A percentile compares a stretch with the other conserved stretches of the same genome.
phyloP scores from a whole-genome alignment of 257 asterid species.

The Misopates orontium region DNA sequence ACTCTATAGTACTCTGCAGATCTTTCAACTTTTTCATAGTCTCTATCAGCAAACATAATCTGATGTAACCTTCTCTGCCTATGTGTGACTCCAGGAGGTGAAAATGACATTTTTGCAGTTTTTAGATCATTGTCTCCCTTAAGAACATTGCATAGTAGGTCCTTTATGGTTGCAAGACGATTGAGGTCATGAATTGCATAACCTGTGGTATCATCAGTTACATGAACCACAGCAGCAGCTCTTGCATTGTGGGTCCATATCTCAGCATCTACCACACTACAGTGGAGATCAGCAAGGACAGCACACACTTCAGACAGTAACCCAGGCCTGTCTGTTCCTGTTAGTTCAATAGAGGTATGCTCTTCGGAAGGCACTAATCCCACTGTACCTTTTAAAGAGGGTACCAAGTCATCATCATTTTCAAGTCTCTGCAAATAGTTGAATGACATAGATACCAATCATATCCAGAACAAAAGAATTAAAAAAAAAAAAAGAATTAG shows the following conservation, averaged over 20 bases:
- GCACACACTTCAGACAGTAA: constrained; percentile 79
- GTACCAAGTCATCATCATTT: constrained; percentile 46
- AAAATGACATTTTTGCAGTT: constrained; percentile 60
- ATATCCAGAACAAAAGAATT: not conserved
- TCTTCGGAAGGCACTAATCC: constrained; percentile 72
- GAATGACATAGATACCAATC: constrained; percentile 13
- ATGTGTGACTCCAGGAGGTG: constrained; percentile 69
- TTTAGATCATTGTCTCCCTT: constrained; percentile 56
- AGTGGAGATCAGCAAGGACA: constrained; percentile 67
- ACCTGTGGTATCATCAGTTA: constrained; percentile 49
- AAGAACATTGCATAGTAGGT: constrained; percentile 56
- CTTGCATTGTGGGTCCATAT: constrained; percentile 78
- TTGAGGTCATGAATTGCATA: constrained; percentile 63
- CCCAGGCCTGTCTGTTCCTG: constrained; percentile 82
- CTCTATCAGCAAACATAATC: constrained; percentile 84
- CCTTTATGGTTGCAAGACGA: constrained; percentile 53
- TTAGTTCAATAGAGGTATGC: constrained; percentile 67
- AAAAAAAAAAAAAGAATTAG: not conserved
- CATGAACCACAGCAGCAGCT: constrained; percentile 85
- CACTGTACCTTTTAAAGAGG: constrained; percentile 55
- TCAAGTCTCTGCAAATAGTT: constrained; percentile 56
- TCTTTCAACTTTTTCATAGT: constrained; percentile 50
- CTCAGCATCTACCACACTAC: constrained; percentile 73
- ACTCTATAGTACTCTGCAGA: constrained; percentile 27
- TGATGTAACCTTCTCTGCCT: constrained; percentile 84